Conservation (phyloP, 1,139 yeast genomes). For the Candida freyschussii region DNA sequence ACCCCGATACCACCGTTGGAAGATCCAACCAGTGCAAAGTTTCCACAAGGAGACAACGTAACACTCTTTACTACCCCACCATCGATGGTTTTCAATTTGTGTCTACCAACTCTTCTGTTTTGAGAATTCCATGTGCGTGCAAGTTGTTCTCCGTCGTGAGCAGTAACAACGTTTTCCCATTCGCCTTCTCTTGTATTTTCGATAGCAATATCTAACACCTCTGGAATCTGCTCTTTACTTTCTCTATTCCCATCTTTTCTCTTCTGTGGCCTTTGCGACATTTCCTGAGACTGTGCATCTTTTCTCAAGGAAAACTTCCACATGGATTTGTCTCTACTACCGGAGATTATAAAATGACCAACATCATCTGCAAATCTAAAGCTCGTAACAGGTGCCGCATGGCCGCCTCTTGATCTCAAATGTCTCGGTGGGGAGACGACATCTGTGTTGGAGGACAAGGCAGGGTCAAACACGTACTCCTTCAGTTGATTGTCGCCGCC, state of each 20-base stretch:
- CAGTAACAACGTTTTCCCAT: conserved; percentile 94
- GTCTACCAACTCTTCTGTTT: conserved; percentile 75
- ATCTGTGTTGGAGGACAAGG: conserved; percentile 44
- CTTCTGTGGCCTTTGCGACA: conserved; percentile 72
- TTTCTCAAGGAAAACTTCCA: conserved; percentile 92
- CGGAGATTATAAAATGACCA: conserved; percentile 81
- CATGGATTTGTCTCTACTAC: conserved; percentile 79
- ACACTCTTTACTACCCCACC: conserved; percentile 78
- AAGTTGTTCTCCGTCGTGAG: conserved; percentile 75
- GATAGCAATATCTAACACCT: conserved; percentile 66
- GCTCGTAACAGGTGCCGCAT: conserved; percentile 81
- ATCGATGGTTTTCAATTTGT: conserved; percentile 67
- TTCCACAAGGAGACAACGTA: conserved; percentile 87
- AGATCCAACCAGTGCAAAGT: conserved; percentile 92
- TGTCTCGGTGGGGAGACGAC: conserved; percentile 88
- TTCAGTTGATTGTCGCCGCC: conserved; percentile 91
- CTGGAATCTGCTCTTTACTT: conserved; percentile 64
- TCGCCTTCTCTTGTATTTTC: conserved; percentile 79
- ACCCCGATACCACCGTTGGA: conserved; percentile 83
- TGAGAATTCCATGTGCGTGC: conserved; percentile 94
- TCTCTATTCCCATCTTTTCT: conserved; percentile 49
- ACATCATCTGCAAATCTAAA: conserved; percentile 75
- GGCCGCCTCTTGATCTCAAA: conserved; percentile 94
- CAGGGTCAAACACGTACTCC: conserved; percentile 92
- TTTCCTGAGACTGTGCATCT: conserved; percentile 93